Base-by-base conservation (phyloP, 768 basidiomycete genomes). In the Leucosporidium yakuticum region DNA sequence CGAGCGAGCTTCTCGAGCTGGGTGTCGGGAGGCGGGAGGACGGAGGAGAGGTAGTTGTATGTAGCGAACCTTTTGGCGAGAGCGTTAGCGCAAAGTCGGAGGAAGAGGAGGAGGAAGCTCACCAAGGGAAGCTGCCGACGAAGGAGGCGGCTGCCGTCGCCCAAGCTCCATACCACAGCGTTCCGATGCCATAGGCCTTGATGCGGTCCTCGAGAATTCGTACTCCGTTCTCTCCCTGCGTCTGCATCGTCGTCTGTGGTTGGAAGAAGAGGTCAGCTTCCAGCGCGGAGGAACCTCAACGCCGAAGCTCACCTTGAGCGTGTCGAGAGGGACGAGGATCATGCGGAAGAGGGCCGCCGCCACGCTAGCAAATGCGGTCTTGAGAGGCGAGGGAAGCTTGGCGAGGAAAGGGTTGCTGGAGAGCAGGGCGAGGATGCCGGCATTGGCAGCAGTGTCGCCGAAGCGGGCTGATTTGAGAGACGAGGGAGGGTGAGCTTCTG, bases 381-480 rank as follows among this genome's bases (percentile, higher is more conserved):
- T 88, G 76, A 89, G 76, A 31, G 83, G 79, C 1, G 81, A 71
- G 0, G 89, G 89, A 15, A 90, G 82, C 27, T 80, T 77, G 70
- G 79, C 84, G 80, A 90, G 83, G 74, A 86, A 88, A 0, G 84
- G 79, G 77, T 96, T 89, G 7, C 87, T 87, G 66, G 87, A 79
- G 31, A 97, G 82, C 4, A 97, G 82, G 1, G 91, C 92, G 27
- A 95, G 83, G 67, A 96, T 91, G 14, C 92, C 94, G 0, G 84
- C 90, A 76, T 97, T 96, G 27, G 94, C 91, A 1, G 91, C 91
- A 4, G 95, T 97, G 78, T 98, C 95, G 0, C 92, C 93, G 77
- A 98, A 97, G 19, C 95, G 75, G 1, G 82, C 62, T 67, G 54
- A 76, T n/a, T 79, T 25, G 4, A 17, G 53, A 29, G 53, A 2